Conservation (phyloP, 2,329 filamentous ascomycete species). For the Kalaharituber pfeilii region DNA sequence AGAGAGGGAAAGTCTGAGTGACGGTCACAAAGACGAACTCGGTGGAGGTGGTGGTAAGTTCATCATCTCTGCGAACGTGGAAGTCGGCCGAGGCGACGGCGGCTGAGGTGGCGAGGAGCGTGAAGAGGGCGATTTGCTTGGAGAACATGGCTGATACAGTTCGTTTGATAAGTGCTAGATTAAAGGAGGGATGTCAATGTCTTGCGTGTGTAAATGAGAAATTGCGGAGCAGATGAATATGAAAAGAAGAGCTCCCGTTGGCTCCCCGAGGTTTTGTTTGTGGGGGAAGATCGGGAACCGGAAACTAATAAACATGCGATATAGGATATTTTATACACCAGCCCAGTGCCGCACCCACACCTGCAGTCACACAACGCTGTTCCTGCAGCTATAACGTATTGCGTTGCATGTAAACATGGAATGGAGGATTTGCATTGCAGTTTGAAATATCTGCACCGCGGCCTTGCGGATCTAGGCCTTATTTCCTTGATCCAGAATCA, state of each 20-base stretch:
- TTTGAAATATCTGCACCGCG: too few species aligned
- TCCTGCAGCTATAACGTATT: too few species aligned
- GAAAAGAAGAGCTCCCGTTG: neutral
- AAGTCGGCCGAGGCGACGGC: neutral
- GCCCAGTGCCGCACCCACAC: too few species aligned
- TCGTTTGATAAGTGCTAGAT: neutral
- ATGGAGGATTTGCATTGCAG: too few species aligned
- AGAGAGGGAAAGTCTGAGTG: neutral
- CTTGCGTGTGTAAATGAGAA: neutral
- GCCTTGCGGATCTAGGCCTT: too few species aligned
- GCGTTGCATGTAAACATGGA: too few species aligned
- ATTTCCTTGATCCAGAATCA: too few species aligned
- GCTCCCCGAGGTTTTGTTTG: neutral
- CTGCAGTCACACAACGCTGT: too few species aligned
- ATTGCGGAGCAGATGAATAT: neutral
- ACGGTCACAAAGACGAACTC: neutral
- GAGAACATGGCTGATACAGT: neutral
- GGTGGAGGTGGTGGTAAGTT: neutral
- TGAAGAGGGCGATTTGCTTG: neutral
- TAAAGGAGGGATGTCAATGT: neutral
- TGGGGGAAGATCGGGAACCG: neutral
- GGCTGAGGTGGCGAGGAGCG: neutral
- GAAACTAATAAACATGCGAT: neutral
- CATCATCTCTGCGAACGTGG: neutral
- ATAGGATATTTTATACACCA: neutral